Base-by-base conservation (phyloP, 176 grass and related monocot genomes). In the Phoenix dactylifera region DNA sequence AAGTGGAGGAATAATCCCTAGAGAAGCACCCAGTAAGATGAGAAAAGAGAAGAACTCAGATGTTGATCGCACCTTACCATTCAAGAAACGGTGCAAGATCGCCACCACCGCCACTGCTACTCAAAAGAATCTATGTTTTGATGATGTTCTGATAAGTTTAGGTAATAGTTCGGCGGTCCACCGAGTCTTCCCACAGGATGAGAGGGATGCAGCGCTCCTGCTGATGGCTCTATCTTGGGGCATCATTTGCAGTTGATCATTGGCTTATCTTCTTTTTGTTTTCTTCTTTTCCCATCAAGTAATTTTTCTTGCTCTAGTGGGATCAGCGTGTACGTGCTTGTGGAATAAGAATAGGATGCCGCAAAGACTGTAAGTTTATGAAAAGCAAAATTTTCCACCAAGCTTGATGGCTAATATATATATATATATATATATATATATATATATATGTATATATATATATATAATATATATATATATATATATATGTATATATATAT, bases 61-160 rank as follows among this genome's bases (percentile, higher is more conserved):
- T 51, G 63, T 80, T 0, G 94, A 98, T 67, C 59, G 84, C 59
- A 82, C 84, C 54, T 54, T 98, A 49, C 94, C 94, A 59, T 92
- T 98, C 76, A 98, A 98, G 82, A 98, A 98, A 64, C 76, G 94
- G 64, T 86, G 88, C 94, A 98, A 98, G 79, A 63, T 24, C n/a
- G 15, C 67, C 0, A 18, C 56, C 0, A 12, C 60, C 0, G 6
- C 60, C 0, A 30, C 18, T 16, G 18, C 18, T 5, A 26, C 26
- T 44, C 35, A 3, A 44, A 44, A 14, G 35, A 35, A 44, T 9
- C 35, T 1, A 44, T 3, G 35, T 44, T 62, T 32, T 4, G 59
- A 62, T 19, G 30, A 62, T 29, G 16, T 16, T 29, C 16, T 25
- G 15, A 16, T 60, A 2, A 61, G 58, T 26, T 32, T 61, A 15